Conservation (phyloP, 2,329 filamentous ascomycete genomes). For the Fusarium gaditjirri region DNA sequence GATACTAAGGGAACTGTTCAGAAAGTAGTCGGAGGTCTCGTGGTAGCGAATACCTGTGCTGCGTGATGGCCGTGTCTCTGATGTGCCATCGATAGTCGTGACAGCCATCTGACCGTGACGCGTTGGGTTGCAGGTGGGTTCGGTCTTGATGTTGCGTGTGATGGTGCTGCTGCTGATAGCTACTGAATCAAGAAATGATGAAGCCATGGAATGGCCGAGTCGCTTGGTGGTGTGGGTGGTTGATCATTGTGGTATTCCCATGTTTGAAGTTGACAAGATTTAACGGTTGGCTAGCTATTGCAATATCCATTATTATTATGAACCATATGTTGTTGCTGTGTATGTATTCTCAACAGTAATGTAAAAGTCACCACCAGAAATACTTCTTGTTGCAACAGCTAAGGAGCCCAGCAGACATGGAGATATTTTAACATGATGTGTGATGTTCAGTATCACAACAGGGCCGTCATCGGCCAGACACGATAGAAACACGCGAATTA, state of each 20-base stretch:
- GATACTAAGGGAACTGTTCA: conserved; percentile 23
- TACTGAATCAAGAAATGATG: conserved; percentile 31
- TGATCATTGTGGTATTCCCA: conserved; percentile 20
- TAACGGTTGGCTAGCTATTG: conserved; percentile 16
- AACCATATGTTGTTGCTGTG: not conserved
- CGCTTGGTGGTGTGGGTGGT: conserved; percentile 34
- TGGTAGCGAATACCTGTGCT: conserved; percentile 36
- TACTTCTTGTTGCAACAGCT: conserved; percentile 9
- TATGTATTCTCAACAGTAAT: not conserved
- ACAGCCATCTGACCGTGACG: conserved; percentile 29
- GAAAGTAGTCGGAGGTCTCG: conserved; percentile 40
- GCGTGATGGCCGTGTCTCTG: conserved; percentile 44
- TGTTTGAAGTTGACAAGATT: conserved; percentile 16
- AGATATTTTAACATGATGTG: conserved; percentile 10
- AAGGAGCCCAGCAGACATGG: conserved; percentile 1
- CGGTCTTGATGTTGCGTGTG: conserved; percentile 27
- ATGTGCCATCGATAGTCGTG: conserved; percentile 34
- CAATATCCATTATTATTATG: not conserved
- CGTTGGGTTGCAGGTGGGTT: conserved; percentile 27
- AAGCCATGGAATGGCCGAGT: conserved; percentile 37
- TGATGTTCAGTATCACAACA: conserved; percentile 9
- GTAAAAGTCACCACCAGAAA: conserved; percentile 3
- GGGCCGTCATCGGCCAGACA: conserved; percentile 1
- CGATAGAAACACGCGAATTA: conserved; percentile 8
- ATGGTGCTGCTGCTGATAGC: conserved; percentile 20